phyloP scores from a whole-genome alignment of 352 stramenopile species.

The Phytophthora citricola region DNA sequence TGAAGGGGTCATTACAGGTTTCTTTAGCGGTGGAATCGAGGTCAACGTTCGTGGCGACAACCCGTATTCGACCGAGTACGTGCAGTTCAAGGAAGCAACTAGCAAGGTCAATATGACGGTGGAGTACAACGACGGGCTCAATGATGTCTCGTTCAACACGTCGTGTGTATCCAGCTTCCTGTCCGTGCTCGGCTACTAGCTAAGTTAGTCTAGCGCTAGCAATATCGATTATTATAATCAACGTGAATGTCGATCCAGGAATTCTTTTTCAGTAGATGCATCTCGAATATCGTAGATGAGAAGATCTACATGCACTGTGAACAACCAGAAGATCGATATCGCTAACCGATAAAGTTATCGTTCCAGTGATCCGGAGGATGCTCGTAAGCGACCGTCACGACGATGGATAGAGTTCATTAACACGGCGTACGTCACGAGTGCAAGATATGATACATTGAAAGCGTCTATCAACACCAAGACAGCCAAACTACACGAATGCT shows the following conservation, averaged over 20 bases:
- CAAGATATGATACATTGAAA: no score
- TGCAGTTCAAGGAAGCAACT: conserved; percentile 45
- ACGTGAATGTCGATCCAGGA: not conserved
- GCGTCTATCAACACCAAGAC: no score
- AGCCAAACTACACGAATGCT: no score
- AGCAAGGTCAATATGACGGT: conserved; percentile 56
- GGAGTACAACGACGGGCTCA: conserved; percentile 55
- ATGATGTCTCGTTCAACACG: conserved; percentile 41
- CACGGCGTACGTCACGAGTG: conserved; percentile 1
- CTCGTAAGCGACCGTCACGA: not conserved
- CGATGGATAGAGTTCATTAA: conserved; percentile 26
- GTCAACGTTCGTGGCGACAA: conserved; percentile 59
- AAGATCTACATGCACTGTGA: not conserved
- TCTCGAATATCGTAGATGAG: no score
- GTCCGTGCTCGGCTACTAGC: conserved; percentile 32
- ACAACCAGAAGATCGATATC: no score
- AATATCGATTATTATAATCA: conserved; percentile 12
- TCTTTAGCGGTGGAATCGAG: conserved; percentile 44
- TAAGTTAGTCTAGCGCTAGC: not conserved
- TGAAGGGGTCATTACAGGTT: conserved; percentile 42
- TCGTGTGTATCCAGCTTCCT: conserved; percentile 41
- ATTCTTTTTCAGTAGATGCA: not conserved
- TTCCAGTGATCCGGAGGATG: conserved; percentile 10
- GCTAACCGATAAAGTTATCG: not conserved
- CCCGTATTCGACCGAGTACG: conserved; percentile 43